Base-by-base conservation (phyloP, 345 rosid genomes). In the Excoecaria agallocha region DNA sequence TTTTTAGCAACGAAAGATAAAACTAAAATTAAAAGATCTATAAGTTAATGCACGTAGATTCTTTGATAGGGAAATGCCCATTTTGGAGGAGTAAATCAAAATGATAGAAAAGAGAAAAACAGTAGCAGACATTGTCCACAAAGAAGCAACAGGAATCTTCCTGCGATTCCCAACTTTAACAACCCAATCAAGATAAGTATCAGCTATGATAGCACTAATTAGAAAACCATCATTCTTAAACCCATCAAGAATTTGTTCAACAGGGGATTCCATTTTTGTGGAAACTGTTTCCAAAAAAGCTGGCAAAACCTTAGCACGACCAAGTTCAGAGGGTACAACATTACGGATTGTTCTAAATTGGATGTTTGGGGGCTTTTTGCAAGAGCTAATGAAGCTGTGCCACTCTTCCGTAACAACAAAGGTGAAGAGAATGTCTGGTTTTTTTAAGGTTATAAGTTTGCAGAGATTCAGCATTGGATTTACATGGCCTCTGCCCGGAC, bases 301-400 rank as follows among this genome's bases (percentile, higher is more conserved):
- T 0, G 48, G 51, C 9, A 63, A 70, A 43, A 75, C 69, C 30
- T 70, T 66, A 19, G 48, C 78, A 8, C 79, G 82, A 15, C 24
- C 82, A 3, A 65, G 46, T 46, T 79, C 82, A 6, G 82, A 79
- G 0, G 82, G 82, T 20, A 79, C 65, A n/a, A 71, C 70, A 45
- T 79, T 71, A 12, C 79, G 82, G 35, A 79, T 64, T 0, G 82
- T 75, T n/a, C 24, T 24, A 8, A 74, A 70, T 2, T 49, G 67
- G 68, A 79, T 20, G 45, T 58, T 79, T 37, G 41, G 12, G 4
- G 68, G 72, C 22, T 25, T 48, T 24, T 35, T 37, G 30, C 41
- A 17, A 0, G 74, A 68, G 77, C 55, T 7, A 16, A 68, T 38
- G 37, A 74, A 12, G 55, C 43, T 45, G 6, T 2, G 48, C 77